Conservation (phyloP, 2,329 filamentous ascomycete species). For the Aureobasidium sp. region DNA sequence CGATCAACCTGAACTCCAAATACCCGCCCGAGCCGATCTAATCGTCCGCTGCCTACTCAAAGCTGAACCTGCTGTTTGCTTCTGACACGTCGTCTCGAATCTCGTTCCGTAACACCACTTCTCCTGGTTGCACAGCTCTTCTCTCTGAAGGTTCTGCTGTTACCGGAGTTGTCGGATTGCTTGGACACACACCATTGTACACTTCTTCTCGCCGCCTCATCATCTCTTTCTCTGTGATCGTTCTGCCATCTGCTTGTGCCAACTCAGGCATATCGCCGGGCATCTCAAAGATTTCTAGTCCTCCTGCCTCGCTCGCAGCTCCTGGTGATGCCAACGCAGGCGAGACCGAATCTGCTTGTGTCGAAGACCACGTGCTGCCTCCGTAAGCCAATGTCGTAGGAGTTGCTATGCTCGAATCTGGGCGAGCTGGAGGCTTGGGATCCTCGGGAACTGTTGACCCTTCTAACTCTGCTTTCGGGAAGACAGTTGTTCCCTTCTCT, state of each 20-base stretch:
- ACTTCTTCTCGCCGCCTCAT: conserved; percentile 39
- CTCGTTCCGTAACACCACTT: conserved; percentile 1
- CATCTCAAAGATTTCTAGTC: conserved; percentile 42
- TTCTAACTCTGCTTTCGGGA: conserved; percentile 42
- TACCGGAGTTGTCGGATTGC: conserved; percentile 3
- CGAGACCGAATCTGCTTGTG: conserved; percentile 5
- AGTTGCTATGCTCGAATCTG: conserved; percentile 15
- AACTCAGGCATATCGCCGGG: conserved; percentile 50
- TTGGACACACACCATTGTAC: conserved; percentile 39
- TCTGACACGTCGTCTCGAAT: not conserved
- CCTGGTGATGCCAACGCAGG: conserved; percentile 2
- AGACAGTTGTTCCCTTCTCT: conserved; percentile 24
- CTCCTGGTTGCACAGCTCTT: conserved; percentile 1
- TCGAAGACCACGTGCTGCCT: conserved; percentile 17
- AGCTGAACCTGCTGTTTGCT: conserved; percentile 12
- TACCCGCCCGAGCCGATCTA: not conserved
- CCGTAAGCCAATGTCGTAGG: not conserved
- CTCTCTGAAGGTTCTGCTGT: not conserved
- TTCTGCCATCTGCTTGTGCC: conserved; percentile 42
- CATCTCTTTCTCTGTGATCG: conserved; percentile 43
- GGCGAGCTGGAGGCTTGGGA: not conserved
- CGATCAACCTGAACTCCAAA: not conserved
- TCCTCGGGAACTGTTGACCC: conserved; percentile 22
- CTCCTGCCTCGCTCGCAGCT: conserved; percentile 28
- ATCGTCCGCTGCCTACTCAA: not conserved